Evolutionary conservation across 2,329 filamentous ascomycete genomes (phyloP).

Genomic region (Alternaria brassicae): DNA sequence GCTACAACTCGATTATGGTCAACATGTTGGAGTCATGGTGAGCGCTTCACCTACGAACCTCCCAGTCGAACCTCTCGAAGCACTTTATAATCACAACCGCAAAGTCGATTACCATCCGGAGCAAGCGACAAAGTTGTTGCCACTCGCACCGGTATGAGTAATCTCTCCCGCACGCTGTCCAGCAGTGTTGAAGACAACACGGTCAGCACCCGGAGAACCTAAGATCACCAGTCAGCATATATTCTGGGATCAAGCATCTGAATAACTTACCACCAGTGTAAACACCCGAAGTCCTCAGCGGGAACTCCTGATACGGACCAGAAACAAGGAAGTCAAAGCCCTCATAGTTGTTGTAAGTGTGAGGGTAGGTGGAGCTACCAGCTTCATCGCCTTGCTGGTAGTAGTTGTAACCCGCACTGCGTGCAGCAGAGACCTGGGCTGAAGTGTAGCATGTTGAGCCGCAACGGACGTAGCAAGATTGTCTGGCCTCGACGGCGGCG

Average conservation of each 20-base stretch:
- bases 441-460: slow-evolving; percentile 62
- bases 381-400: slow-evolving; percentile 52
- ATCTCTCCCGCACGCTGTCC: slow-evolving; percentile 69
- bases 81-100: background rate
- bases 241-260: background rate
- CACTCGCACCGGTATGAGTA: slow-evolving; percentile 73
- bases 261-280: slow-evolving; percentile 62
- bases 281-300: slow-evolving; percentile 59
- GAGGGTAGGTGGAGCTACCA: slow-evolving; percentile 60
- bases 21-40: background rate
- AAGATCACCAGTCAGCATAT: background rate
- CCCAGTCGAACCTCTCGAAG: background rate
- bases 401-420: slow-evolving; percentile 60
- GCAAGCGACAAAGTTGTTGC: slow-evolving; percentile 73
- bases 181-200: slow-evolving; percentile 67
- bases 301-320: slow-evolving; percentile 70
- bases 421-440: slow-evolving; percentile 58
- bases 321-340: slow-evolving; percentile 65
- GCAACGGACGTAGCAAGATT: slow-evolving; percentile 60
- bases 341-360: slow-evolving; percentile 68
- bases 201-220: slow-evolving; percentile 71
- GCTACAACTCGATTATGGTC: background rate
- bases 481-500: slow-evolving; percentile 44
- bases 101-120: slow-evolving; percentile 45
- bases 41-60: background rate